A percentile compares a stretch with the other conserved stretches of the same genome.
Evolutionary conservation across 768 basidiomycete species (phyloP).

Genomic region (Phylloporus sp.): DNA sequence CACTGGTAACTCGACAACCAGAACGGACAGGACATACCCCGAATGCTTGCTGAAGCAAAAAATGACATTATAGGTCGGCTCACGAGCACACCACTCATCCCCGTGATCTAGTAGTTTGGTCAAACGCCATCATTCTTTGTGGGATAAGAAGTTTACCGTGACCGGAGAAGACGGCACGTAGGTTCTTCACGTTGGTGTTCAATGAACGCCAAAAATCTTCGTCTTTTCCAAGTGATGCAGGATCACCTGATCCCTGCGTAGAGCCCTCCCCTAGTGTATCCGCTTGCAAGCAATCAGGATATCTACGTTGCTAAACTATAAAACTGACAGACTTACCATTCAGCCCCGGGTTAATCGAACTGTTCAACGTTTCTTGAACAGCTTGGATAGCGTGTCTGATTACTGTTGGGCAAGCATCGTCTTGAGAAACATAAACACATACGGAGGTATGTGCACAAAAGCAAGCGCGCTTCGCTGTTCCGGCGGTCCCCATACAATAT

Average conservation of each 20-base stretch:
- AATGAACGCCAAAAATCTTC: constrained; percentile 60
- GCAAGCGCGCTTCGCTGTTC: constrained; percentile 54
- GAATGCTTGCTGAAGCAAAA: constrained; percentile 80
- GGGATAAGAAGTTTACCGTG: constrained; percentile 46
- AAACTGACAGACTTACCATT: constrained; percentile 30
- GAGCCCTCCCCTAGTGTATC: constrained; percentile 54
- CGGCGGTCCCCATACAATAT: constrained; percentile 53
- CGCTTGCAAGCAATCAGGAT: constrained; percentile 32
- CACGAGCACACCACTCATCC: constrained; percentile 75
- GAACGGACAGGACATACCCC: constrained; percentile 39
- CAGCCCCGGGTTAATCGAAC: constrained; percentile 39
- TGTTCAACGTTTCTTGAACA: constrained; percentile 35
- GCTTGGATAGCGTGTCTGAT: constrained; percentile 28
- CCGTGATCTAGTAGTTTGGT: constrained; percentile 54
- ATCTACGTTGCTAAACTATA: not conserved
- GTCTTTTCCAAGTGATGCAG: constrained; percentile 44
- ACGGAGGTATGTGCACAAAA: constrained; percentile 78
- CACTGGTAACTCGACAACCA: not conserved
- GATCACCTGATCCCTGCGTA: constrained; percentile 49
- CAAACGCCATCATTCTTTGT: not conserved
- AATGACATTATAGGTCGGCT: constrained; percentile 55
- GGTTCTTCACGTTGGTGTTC: constrained; percentile 55
- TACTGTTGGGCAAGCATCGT: not conserved
- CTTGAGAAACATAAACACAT: constrained; percentile 18
- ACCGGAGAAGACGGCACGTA: constrained; percentile 66